Evolutionary conservation across 345 rosid species (phyloP).

Genomic region (Toxicodendron radicans): DNA sequence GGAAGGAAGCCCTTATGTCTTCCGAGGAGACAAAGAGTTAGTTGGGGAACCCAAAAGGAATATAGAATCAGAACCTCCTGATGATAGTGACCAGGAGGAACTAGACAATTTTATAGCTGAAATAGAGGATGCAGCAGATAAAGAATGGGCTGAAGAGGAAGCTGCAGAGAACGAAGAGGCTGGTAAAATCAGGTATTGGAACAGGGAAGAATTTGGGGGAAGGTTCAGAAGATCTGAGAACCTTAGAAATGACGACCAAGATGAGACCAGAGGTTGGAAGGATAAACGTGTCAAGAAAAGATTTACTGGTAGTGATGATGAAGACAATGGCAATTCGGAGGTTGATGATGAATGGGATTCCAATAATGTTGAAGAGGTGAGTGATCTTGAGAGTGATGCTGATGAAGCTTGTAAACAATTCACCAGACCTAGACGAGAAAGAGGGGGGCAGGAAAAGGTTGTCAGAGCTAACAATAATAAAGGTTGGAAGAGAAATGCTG

Average conservation of each 20-base stretch:
- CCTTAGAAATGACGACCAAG: slow-evolving; percentile 30
- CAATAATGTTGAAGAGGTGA: slow-evolving; percentile 24
- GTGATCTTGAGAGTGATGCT: slow-evolving; percentile 32
- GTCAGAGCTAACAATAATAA: slow-evolving; percentile 16
- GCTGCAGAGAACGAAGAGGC: slow-evolving; percentile 81
- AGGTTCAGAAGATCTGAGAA: slow-evolving; percentile 51
- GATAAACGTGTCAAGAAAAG: slow-evolving; percentile 45
- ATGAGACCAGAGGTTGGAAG: slow-evolving; percentile 41
- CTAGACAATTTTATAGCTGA: slow-evolving; percentile 85
- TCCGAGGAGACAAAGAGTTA: slow-evolving; percentile 53
- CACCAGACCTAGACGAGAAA: slow-evolving; percentile 38
- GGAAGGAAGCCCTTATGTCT: slow-evolving; percentile 93
- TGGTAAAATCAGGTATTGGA: slow-evolving; percentile 77
- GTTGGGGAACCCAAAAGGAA: slow-evolving; percentile 21
- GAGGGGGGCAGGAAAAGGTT: slow-evolving; percentile 20
- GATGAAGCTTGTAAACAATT: slow-evolving; percentile 35
- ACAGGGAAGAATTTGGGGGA: slow-evolving; percentile 69
- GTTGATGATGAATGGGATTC: slow-evolving; percentile 42
- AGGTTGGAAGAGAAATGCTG: slow-evolving; percentile 28
- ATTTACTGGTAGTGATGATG: slow-evolving; percentile 39
- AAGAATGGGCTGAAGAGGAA: slow-evolving; percentile 95
- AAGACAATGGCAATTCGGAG: slow-evolving; percentile 30
- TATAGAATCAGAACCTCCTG: slow-evolving; percentile 47
- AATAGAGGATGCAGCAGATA: slow-evolving; percentile 96
- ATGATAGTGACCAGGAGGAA: slow-evolving; percentile 95